Percentiles rank a stretch among this genome's conserved stretches.
Evolutionary conservation across 2,329 filamentous ascomycete genomes (phyloP).

Genomic region (Phaeomoniella chlamydospora): DNA sequence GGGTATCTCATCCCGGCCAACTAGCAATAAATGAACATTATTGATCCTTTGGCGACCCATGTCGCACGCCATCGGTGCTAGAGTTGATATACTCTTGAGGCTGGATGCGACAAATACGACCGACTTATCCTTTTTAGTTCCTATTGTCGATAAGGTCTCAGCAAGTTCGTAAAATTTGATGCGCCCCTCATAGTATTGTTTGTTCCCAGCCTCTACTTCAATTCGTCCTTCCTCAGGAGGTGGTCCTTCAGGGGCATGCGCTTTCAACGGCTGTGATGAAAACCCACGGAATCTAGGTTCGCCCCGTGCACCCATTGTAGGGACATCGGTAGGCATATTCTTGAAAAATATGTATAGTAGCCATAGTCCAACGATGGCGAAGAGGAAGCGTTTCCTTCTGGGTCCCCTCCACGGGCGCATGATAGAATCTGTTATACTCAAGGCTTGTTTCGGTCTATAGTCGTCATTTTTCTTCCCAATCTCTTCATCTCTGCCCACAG

Average conservation of each 20-base stretch:
- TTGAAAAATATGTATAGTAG: conserved; percentile 50
- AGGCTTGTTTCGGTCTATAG: conserved; percentile 26
- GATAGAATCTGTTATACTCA: conserved; percentile 15
- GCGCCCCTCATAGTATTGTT: conserved; percentile 49
- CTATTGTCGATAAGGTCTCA: conserved; percentile 3
- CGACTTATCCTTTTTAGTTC: conserved; percentile 33
- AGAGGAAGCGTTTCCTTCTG: conserved; percentile 33
- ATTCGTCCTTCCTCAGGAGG: conserved; percentile 5
- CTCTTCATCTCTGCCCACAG: conserved; percentile 37
- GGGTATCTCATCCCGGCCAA: conserved; percentile 57
- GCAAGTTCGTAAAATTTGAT: conserved; percentile 55
- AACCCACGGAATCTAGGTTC: conserved; percentile 8
- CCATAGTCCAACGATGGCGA: conserved; percentile 32
- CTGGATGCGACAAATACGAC: conserved; percentile 68
- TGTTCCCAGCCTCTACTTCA: conserved; percentile 9
- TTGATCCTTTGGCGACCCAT: conserved; percentile 60
- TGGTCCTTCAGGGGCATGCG: conserved; percentile 1
- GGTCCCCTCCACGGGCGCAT: conserved; percentile 16
- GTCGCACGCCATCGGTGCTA: conserved; percentile 73
- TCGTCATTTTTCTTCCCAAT: conserved; percentile 53
- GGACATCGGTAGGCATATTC: conserved; percentile 42
- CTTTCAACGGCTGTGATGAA: not conserved
- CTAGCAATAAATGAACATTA: conserved; percentile 67
- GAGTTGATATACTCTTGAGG: conserved; percentile 53
- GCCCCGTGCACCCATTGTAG: conserved; percentile 17